Evolutionary conservation across 768 basidiomycete genomes (phyloP).

Genomic region (Tulasnella calospora): DNA sequence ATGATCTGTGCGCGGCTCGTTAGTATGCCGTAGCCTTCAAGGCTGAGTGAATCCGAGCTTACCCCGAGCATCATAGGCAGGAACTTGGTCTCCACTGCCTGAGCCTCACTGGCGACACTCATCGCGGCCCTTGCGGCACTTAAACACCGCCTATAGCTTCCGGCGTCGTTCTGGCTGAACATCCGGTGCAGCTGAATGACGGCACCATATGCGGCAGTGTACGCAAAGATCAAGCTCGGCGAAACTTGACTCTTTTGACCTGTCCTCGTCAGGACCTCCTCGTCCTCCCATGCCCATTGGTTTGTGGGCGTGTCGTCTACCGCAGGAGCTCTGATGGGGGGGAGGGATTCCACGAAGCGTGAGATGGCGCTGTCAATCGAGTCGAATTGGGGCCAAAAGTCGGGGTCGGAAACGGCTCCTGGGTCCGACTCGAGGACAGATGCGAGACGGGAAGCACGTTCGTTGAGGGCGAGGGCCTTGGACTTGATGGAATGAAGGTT

Average conservation of each 20-base stretch:
- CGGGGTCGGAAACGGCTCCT: constrained; percentile 6
- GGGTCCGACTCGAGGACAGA: constrained; percentile 31
- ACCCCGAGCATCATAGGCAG: constrained; percentile 24
- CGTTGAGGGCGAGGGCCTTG: constrained; percentile 72
- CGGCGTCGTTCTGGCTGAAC: constrained; percentile 18
- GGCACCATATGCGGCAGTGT: constrained; percentile 21
- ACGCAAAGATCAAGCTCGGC: constrained; percentile 14
- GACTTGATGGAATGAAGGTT: constrained; percentile 60
- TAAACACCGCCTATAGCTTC: constrained; percentile 22
- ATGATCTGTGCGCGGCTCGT: constrained; percentile 8
- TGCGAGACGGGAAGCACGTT: constrained; percentile 57
- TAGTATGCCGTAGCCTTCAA: neutral
- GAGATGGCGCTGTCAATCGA: constrained; percentile 20
- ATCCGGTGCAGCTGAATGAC: constrained; percentile 19
- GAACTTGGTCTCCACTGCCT: neutral
- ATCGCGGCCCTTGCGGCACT: constrained; percentile 9
- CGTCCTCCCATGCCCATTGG: constrained; percentile 15
- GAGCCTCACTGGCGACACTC: neutral
- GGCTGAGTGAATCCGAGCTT: neutral
- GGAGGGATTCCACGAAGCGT: constrained; percentile 16
- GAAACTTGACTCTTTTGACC: neutral
- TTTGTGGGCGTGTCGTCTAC: neutral
- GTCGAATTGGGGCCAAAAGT: constrained; percentile 23
- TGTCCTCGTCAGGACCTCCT: neutral
- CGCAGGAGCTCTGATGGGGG: neutral